Evolutionary conservation across 179 eudicot genomes (phyloP), one percentile per base, ranked within the genome.

Genomic region (Corrigiola litoralis): DNA sequence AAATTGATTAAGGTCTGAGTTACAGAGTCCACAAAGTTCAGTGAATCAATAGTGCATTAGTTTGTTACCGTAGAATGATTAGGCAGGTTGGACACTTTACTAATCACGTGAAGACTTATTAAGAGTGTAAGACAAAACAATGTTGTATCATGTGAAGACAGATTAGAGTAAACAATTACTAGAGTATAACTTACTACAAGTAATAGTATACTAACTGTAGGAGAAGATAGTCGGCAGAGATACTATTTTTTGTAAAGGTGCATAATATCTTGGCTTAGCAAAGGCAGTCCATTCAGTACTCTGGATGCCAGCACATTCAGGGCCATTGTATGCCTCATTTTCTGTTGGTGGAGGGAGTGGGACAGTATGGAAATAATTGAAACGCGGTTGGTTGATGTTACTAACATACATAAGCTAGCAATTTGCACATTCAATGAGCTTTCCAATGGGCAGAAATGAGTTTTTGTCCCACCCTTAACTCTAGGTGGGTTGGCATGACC

Each of bases 401-500:
- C 17, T 59, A 8, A 12, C 20, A 18, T 16, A 33, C n/a, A n/a
- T n/a, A n/a, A n/a, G n/a, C n/a, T n/a, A n/a, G n/a, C 23, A 31
- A 2, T 68, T 36, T 48, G 21, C 24, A 16, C 6, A n/a, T 24
- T 47, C 31, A 54, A 51, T 59, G 56, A 53, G 21, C 25, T 52
- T 61, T 53, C 33, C 2, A 21, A 42, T 29, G 33, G n/a, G 11
- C 25, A 23, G 7, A 21, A 59, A 38, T 67, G 21, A 11, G 1
- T 2, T 61, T 52, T 51, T 40, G 46, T 53, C 23, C 8, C 24
- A 5, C 7, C 38, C 34, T 65, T 54, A 60, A 34, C 61, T 53
- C 67, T 66, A 52, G 7, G 64, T 73, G 32, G 44, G 68, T 44
- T 67, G 72, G 27, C 65, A 45, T 73, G 77, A 27, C 77, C 77